Conservation (phyloP, 176 grass and related monocot genomes). For the Elymus sibiricus region DNA sequence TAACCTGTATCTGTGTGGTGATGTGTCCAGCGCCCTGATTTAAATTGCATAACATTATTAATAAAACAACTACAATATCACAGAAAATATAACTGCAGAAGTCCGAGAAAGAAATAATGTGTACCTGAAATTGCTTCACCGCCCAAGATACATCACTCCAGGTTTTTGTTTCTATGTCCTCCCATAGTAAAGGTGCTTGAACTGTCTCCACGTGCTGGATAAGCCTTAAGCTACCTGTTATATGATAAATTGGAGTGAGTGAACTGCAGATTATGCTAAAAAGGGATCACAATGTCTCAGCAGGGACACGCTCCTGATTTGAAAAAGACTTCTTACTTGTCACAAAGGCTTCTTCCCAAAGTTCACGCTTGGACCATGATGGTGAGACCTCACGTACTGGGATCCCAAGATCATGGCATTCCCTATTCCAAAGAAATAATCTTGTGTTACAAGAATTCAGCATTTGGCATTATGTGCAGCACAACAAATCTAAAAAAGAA, state of each 20-base stretch:
- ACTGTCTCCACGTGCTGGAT: slow-evolving; percentile 78
- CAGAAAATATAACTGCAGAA: neutral
- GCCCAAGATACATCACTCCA: slow-evolving; percentile 65
- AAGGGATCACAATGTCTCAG: slow-evolving; percentile 15
- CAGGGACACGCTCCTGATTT: neutral
- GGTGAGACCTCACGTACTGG: slow-evolving; percentile 59
- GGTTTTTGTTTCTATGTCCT: slow-evolving; percentile 54
- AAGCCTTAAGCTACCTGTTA: slow-evolving; percentile 87
- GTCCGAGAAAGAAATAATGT: neutral
- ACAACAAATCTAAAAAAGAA: neutral
- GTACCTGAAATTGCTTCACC: slow-evolving; percentile 63
- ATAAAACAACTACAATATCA: neutral
- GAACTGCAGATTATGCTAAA: slow-evolving; percentile 9
- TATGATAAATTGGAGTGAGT: neutral
- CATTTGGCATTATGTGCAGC: neutral
- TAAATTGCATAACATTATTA: slow-evolving; percentile 37
- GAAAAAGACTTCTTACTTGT: slow-evolving; percentile 53
- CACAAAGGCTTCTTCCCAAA: slow-evolving; percentile 90
- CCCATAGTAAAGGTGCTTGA: slow-evolving; percentile 49
- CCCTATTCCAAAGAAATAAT: slow-evolving; percentile 44
- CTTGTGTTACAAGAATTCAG: slow-evolving; percentile 4
- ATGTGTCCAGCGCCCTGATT: slow-evolving; percentile 69
- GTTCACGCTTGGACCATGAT: slow-evolving; percentile 65
- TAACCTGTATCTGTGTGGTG: slow-evolving; percentile 80
- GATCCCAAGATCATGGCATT: slow-evolving; percentile 71